Conservation (phyloP, 805 yeast genomes). For the Blastobotrys parvus region DNA sequence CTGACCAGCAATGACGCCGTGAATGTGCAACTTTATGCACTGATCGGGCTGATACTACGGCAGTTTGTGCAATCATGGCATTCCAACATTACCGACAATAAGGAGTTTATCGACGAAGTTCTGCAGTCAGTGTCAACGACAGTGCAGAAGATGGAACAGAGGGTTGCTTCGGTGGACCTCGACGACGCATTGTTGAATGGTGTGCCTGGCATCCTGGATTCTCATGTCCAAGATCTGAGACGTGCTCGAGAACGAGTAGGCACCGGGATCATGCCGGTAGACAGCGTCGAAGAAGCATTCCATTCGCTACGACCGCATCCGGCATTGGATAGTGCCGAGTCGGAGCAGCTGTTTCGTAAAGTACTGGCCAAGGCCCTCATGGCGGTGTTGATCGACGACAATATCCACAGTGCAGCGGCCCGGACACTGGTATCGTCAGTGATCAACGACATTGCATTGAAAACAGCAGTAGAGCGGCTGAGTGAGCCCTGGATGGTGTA, state of each 20-base stretch:
- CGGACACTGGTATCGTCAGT: constrained; percentile 33
- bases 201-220: constrained; percentile 34
- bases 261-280: constrained; percentile 28
- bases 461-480: constrained; percentile 36
- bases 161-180: constrained; percentile 26
- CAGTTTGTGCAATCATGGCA: constrained; percentile 45
- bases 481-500: constrained; percentile 46
- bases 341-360: constrained; percentile 29
- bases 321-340: constrained; percentile 24
- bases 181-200: constrained; percentile 37
- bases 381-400: constrained; percentile 33
- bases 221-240: constrained; percentile 30
- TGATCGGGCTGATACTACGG: constrained; percentile 38
- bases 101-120: constrained; percentile 36
- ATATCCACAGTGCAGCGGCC: constrained; percentile 33
- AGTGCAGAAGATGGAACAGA: constrained; percentile 32
- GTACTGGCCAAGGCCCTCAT: constrained; percentile 32
- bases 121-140: constrained; percentile 34
- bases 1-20: constrained; percentile 34
- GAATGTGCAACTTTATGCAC: constrained; percentile 38
- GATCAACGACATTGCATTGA: constrained; percentile 36
- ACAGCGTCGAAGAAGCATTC: constrained; percentile 29
- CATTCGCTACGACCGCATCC: constrained; percentile 30
- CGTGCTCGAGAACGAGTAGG: constrained; percentile 24
- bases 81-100: constrained; percentile 33